These are phyloP conservation scores for Trypanosoma rangeli DNA, from an alignment of 208 protist species.

Conservation along the genomic window DNA sequence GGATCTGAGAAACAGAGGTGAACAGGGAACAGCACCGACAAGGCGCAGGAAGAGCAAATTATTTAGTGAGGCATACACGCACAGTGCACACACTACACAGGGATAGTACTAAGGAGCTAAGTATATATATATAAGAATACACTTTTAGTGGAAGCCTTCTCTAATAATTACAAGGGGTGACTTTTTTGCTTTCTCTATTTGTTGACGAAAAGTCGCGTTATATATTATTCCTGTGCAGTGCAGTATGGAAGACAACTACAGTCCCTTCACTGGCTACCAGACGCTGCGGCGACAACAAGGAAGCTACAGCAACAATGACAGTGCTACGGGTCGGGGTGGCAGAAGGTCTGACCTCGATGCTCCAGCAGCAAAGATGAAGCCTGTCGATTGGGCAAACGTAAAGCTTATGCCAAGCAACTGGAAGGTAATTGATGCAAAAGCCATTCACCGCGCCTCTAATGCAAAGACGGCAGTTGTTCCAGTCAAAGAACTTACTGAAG, in stretches of 20 bases:
- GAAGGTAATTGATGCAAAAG: slow-evolving; percentile 73
- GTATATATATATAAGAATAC: background rate
- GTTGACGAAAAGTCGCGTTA: background rate
- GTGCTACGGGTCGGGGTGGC: slow-evolving; percentile 12
- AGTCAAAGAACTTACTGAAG: slow-evolving; percentile 40
- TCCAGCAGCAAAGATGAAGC: slow-evolving; percentile 47
- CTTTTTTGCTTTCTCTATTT: background rate
- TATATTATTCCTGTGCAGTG: background rate
- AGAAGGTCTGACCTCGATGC: slow-evolving; percentile 15
- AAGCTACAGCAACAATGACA: slow-evolving; percentile 7
- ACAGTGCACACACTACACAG: background rate
- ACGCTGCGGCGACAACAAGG: background rate
- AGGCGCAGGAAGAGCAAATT: slow-evolving; percentile 10
- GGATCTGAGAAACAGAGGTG: background rate
- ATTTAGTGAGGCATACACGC: background rate
- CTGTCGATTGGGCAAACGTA: slow-evolving; percentile 69
- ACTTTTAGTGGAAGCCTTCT: background rate
- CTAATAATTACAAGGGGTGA: background rate
- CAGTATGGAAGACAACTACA: slow-evolving; percentile 69
- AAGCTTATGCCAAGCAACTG: slow-evolving; percentile 69
- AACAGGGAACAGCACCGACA: background rate
- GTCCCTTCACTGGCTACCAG: slow-evolving; percentile 70
- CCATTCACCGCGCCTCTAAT: slow-evolving; percentile 55
- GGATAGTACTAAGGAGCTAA: background rate
- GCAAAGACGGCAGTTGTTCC: slow-evolving; percentile 22